A percentile compares a stretch with the other conserved stretches of the same genome.
Evolutionary conservation across 495 filamentous ascomycete species (phyloP).

Genomic region (Penicillium riverlandense): DNA sequence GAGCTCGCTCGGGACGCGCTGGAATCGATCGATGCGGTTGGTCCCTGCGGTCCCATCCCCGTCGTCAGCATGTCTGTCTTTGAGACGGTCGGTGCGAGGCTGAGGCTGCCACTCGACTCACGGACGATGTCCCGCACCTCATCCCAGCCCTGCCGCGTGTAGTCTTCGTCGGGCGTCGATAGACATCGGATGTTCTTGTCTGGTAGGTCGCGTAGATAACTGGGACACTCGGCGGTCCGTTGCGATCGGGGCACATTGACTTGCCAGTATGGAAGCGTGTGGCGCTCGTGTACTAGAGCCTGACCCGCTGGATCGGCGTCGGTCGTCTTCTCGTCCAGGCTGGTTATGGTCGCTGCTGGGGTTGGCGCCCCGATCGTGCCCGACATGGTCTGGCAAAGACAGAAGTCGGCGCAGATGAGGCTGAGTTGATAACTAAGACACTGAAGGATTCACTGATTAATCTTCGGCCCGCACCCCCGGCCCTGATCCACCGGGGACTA

Average conservation of each 20-base stretch:
- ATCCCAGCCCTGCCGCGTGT: constrained; percentile 52
- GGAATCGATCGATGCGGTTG: constrained; percentile 68
- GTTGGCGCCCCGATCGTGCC: constrained; percentile 9
- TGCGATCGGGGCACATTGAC: constrained; percentile 60
- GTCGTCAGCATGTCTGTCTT: neutral
- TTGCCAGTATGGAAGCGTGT: constrained; percentile 64
- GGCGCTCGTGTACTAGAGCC: constrained; percentile 2
- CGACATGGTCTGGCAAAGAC: constrained; percentile 2
- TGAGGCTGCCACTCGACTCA: constrained; percentile 14
- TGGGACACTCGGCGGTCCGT: constrained; percentile 60
- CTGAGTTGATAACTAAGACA: no score
- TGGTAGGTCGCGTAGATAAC: constrained; percentile 51
- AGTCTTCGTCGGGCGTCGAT: constrained; percentile 54
- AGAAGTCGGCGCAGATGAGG: no score
- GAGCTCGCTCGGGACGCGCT: constrained; percentile 65
- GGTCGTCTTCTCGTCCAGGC: constrained; percentile 16
- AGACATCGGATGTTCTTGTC: constrained; percentile 48
- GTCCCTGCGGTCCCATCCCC: constrained; percentile 20
- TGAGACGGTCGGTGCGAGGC: no score
- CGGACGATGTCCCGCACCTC: constrained; percentile 54
- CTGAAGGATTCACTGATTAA: no score
- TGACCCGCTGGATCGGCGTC: constrained; percentile 8
- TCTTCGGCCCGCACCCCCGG: no score
- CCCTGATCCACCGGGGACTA: neutral
- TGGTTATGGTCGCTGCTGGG: constrained; percentile 16